phyloP scores from a whole-genome alignment of 1,139 yeast genomes.

The Insectozyma bohioensis region DNA sequence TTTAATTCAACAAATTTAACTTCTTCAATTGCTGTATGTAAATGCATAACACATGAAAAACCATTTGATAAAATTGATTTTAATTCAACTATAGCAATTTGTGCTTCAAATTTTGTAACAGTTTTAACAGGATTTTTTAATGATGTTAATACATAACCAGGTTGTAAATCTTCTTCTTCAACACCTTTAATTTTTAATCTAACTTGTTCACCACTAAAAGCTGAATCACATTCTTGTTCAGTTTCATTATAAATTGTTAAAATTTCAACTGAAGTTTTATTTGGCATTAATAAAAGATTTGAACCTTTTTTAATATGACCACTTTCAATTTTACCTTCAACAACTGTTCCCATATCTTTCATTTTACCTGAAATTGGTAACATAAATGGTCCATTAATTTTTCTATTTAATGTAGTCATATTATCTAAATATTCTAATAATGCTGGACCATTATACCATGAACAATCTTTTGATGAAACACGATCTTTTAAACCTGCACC shows the following conservation, averaged over 20 bases:
- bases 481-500: constrained; percentile 96
- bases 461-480: constrained; percentile 66
- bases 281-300: constrained; percentile 86
- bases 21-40: constrained; percentile 98
- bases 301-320: constrained; percentile 87
- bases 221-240: constrained; percentile 89
- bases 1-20: constrained; percentile 77
- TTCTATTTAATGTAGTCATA: constrained; percentile 81
- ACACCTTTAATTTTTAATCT: constrained; percentile 90
- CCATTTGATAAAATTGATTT: constrained; percentile 93
- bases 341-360: constrained; percentile 95
- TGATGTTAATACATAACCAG: constrained; percentile 90
- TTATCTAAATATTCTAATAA: constrained; percentile 84
- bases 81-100: constrained; percentile 93
- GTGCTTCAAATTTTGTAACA: constrained; percentile 90
- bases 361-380: constrained; percentile 91
- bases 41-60: constrained; percentile 96
- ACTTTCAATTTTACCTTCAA: constrained; percentile 97
- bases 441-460: constrained; percentile 95
- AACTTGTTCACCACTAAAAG: constrained; percentile 96
- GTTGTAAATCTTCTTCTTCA: constrained; percentile 93
- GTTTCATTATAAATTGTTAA: constrained; percentile 88
- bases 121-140: constrained; percentile 86
- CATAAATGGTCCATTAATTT: constrained; percentile 94
- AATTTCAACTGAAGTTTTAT: constrained; percentile 79